Evolutionary conservation across 768 basidiomycete genomes (phyloP).

Genomic region (Suillus spraguei): DNA sequence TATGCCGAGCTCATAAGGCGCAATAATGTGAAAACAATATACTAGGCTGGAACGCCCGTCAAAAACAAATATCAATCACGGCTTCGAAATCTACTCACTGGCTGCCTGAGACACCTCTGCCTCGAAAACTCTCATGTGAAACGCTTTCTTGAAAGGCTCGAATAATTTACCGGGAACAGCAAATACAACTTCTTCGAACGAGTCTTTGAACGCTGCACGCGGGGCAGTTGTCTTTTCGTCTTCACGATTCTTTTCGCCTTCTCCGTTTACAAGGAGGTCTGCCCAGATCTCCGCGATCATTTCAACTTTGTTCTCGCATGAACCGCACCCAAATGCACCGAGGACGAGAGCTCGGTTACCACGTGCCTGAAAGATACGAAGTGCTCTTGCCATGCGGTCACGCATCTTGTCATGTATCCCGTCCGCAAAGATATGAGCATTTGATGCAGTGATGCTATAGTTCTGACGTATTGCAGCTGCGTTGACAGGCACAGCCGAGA

Average conservation of each 20-base stretch:
- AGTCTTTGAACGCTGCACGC: conserved; percentile 39
- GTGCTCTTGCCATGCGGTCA: conserved; percentile 49
- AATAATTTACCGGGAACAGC: conserved; percentile 42
- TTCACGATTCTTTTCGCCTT: conserved; percentile 22
- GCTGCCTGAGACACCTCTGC: conserved; percentile 32
- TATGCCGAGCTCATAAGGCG: not conserved
- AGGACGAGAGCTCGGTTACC: conserved; percentile 43
- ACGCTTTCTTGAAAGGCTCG: conserved; percentile 40
- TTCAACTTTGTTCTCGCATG: conserved; percentile 42
- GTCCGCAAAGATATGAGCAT: conserved; percentile 38
- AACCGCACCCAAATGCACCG: conserved; percentile 49
- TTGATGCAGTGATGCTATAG: conserved; percentile 35
- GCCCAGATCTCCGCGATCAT: conserved; percentile 49
- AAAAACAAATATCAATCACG: not conserved
- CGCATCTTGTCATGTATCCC: conserved; percentile 45
- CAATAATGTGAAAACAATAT: not conserved
- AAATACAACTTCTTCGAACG: conserved; percentile 46
- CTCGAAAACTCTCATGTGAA: conserved; percentile 42
- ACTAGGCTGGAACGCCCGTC: not conserved
- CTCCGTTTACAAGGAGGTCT: conserved; percentile 43
- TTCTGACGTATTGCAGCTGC: conserved; percentile 43
- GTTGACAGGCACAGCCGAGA: conserved; percentile 47
- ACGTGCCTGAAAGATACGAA: conserved; percentile 45
- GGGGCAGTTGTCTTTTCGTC: conserved; percentile 19
- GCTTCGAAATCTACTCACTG: conserved; percentile 24